Evolutionary conservation across 2,329 filamentous ascomycete species (phyloP).

Genomic region (Chrysoporthe cubensis): DNA sequence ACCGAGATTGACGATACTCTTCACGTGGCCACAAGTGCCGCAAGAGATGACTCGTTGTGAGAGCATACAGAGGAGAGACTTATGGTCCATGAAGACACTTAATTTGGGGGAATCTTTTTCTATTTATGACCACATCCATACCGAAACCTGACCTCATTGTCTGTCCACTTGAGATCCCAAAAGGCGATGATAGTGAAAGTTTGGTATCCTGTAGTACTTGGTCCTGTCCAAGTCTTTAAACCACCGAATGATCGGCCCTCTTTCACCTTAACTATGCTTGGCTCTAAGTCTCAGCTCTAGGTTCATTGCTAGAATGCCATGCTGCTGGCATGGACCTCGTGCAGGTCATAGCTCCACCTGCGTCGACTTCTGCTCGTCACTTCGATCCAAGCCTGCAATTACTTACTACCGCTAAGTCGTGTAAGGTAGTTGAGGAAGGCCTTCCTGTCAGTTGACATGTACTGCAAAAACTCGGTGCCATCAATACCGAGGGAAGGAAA

Average conservation of each 20-base stretch:
- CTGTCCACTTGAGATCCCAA: slow-evolving; percentile 12
- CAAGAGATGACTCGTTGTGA: not conserved
- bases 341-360: not conserved
- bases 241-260: not conserved
- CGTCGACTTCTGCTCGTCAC: not conserved
- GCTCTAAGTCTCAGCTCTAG: not conserved
- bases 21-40: not conserved
- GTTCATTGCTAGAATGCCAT: not conserved
- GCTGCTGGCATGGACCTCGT: not conserved
- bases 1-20: not conserved
- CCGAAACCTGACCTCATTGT: slow-evolving; percentile 1
- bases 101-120: slow-evolving; percentile 28
- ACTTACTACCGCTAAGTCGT: slow-evolving; percentile 39
- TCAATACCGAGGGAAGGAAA: slow-evolving; percentile 68
- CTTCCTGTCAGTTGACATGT: slow-evolving; percentile 65
- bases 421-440: slow-evolving; percentile 67
- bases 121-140: slow-evolving; percentile 14
- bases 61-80: not conserved
- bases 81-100: not conserved
- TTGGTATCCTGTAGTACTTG: slow-evolving; percentile 9
- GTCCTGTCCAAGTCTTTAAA: not conserved
- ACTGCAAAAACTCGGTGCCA: slow-evolving; percentile 61
- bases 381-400: not conserved
- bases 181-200: not conserved
- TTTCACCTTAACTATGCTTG: not conserved